Conservation (phyloP, 768 basidiomycete genomes). For the Boletus edulis region DNA sequence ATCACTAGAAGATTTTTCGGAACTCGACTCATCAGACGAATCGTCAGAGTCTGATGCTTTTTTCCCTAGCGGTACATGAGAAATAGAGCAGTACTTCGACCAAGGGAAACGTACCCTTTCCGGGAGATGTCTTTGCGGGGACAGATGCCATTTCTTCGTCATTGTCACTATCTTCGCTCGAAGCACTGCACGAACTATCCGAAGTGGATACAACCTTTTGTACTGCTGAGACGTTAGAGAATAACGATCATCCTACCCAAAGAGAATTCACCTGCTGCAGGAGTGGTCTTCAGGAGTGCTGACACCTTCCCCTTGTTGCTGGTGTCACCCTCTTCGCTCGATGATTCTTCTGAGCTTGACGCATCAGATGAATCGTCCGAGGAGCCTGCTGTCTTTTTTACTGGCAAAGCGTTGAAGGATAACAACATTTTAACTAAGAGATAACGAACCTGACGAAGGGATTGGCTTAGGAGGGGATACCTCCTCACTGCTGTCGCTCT, state of each 20-base stretch:
- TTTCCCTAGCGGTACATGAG: not conserved
- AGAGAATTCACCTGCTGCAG: constrained; percentile 29
- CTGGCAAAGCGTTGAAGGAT: not conserved
- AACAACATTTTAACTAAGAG: not conserved
- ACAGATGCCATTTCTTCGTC: not conserved
- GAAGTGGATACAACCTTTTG: not conserved
- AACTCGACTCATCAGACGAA: constrained; percentile 8
- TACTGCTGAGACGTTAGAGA: not conserved
- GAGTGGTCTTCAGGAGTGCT: constrained; percentile 39
- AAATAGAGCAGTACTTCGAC: not conserved
- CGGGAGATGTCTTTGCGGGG: constrained; percentile 45
- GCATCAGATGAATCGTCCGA: constrained; percentile 3
- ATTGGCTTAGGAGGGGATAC: not conserved
- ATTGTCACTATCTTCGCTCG: not conserved
- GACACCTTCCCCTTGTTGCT: constrained; percentile 15
- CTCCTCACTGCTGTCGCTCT: constrained; percentile 6
- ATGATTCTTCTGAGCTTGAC: constrained; percentile 15
- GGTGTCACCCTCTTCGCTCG: not conserved
- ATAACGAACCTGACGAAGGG: not conserved
- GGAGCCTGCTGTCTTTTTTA: not conserved
- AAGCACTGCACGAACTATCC: not conserved
- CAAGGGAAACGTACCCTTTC: constrained; percentile 24
- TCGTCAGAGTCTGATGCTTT: not conserved
- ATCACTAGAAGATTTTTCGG: not conserved
- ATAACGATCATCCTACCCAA: not conserved